Evolutionary conservation across 331 rosid genomes (phyloP).

Genomic region (Prunus yedoensis): DNA sequence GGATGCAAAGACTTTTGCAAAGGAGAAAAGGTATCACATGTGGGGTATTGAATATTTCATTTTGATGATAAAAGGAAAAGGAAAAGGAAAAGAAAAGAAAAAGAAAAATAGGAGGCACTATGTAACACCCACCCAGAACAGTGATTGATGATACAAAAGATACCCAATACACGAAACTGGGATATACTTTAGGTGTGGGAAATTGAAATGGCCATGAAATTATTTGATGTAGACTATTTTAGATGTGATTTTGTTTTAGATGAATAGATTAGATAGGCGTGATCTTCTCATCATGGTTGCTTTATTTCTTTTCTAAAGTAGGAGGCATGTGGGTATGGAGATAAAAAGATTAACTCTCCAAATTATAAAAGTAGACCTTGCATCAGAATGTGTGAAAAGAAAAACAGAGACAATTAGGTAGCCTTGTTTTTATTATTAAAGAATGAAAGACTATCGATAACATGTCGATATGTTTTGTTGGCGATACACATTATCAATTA

Average conservation of each 20-base stretch:
- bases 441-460: too few species aligned
- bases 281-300: conserved; percentile 14
- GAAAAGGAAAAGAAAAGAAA: too few species aligned
- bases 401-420: background rate
- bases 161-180: background rate
- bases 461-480: too few species aligned
- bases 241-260: background rate
- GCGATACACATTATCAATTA: too few species aligned
- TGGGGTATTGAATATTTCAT: conserved; percentile 4
- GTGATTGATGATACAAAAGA: conserved; percentile 9
- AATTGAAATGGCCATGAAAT: background rate
- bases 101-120: background rate
- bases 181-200: conserved; percentile 3
- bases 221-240: background rate
- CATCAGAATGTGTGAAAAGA: background rate
- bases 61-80: conserved; percentile 6
- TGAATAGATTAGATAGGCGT: background rate
- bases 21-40: background rate
- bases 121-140: conserved; percentile 1
- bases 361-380: background rate
- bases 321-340: conserved; percentile 1
- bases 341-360: background rate
- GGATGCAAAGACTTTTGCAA: background rate
- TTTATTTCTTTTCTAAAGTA: background rate
- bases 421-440: too few species aligned